phyloP scores from a whole-genome alignment of 2,329 filamentous ascomycete species.

The Fusarium sp. region DNA sequence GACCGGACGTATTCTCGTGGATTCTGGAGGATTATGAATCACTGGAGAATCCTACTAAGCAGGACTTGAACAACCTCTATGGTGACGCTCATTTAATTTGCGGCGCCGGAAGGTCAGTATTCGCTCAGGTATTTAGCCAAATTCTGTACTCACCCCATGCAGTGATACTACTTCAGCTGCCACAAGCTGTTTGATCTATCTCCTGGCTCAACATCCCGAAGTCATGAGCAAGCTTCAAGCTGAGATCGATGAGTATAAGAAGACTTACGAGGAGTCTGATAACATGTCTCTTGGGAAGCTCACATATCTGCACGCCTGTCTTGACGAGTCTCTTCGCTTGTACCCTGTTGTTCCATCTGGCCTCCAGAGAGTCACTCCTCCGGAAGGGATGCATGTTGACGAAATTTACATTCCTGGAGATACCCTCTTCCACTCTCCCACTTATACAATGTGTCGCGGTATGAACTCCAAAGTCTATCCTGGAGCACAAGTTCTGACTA shows the following conservation, averaged over 20 bases:
- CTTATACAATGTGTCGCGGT: constrained; percentile 31
- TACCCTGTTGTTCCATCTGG: constrained; percentile 28
- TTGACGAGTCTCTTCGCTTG: constrained; percentile 37
- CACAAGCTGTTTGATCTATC: constrained; percentile 17
- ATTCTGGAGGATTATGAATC: constrained; percentile 19
- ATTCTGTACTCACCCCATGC: neutral
- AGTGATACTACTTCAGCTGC: constrained; percentile 38
- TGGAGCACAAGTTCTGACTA: neutral
- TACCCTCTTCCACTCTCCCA: neutral
- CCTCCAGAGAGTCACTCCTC: constrained; percentile 16
- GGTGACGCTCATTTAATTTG: constrained; percentile 8
- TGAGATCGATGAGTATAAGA: constrained; percentile 30
- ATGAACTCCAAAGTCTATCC: neutral
- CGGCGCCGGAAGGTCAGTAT: constrained; percentile 15
- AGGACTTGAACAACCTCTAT: neutral
- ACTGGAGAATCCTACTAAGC: neutral
- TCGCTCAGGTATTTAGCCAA: rapidly evolving
- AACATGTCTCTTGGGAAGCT: constrained; percentile 7
- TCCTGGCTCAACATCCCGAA: neutral
- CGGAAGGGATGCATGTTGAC: constrained; percentile 8
- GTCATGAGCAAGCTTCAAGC: neutral
- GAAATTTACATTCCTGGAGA: constrained; percentile 21
- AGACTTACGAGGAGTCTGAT: neutral
- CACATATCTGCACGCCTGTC: constrained; percentile 37
- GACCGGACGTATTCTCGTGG: constrained; percentile 19